Evolutionary conservation across 2,329 filamentous ascomycete genomes (phyloP).

Genomic region (Ophioceras dolichostomum): DNA sequence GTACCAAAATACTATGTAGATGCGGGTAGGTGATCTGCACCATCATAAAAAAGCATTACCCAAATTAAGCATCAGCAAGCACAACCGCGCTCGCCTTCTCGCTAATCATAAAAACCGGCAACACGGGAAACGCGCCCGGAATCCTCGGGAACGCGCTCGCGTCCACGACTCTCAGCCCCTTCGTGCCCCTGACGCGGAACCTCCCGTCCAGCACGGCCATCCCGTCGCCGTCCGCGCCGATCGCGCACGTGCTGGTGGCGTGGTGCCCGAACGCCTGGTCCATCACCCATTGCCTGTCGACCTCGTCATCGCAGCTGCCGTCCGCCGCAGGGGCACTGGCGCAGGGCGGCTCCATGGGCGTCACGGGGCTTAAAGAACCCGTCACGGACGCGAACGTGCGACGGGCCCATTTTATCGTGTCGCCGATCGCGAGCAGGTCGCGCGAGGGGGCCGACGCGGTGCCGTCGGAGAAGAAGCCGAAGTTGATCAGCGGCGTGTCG

Average conservation of each 20-base stretch:
- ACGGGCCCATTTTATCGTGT: neutral
- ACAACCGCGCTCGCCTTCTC: too few species aligned
- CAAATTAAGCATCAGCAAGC: too few species aligned
- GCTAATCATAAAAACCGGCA: constrained; percentile 34
- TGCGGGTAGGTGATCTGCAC: too few species aligned
- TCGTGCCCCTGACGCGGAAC: constrained; percentile 38
- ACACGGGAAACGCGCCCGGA: constrained; percentile 30
- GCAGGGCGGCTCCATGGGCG: neutral
- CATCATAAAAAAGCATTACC: too few species aligned
- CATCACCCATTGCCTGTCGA: neutral
- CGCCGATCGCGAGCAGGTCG: neutral
- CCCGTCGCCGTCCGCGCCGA: constrained; percentile 35
- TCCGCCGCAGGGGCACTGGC: neutral
- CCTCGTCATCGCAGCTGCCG: neutral
- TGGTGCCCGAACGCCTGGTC: constrained; percentile 38
- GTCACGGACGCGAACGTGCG: neutral
- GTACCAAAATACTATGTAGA: too few species aligned
- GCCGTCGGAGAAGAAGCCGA: neutral
- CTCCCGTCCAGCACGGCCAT: constrained; percentile 38
- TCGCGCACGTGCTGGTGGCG: constrained; percentile 36
- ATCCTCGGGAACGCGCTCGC: constrained; percentile 36
- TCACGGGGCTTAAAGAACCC: neutral
- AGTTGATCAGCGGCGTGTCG: constrained; percentile 49
- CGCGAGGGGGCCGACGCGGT: neutral
- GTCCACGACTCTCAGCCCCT: constrained; percentile 42